Evolutionary conservation across 73 alveolate genomes (phyloP), one percentile per base, ranked within the genome.

Genomic region (Paramecium octaurelia): DNA sequence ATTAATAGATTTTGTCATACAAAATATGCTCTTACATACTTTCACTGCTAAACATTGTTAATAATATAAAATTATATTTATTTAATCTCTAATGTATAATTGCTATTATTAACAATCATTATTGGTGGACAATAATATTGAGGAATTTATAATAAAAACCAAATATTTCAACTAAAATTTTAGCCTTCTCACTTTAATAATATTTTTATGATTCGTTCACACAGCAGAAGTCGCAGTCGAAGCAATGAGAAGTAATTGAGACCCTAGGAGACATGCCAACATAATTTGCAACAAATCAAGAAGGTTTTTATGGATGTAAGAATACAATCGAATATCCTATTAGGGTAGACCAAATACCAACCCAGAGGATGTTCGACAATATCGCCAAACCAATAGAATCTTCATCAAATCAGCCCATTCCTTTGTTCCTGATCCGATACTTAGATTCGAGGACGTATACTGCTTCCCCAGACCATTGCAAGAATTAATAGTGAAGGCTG

Each of bases 401-500:
- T 44, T 48, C 44, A 48, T 80, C 7, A 40, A 42, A 23, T 80
- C 91, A 38, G 0, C 48, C 24, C 91, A 80, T 48, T 4, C 70
- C 24, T 23, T 24, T 44, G 91, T 80, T 40, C 91, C 91, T 10
- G 88, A 83, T 31, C 83, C 92, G 1, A 50, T 92, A 48, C n/a
- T 58, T 29, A 60, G 44, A 29, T 92, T 92, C 89, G 84, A 86
- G 24, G 94, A 92, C 35, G 44, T 46, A 5, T 92, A 84, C 27
- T 58, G 92, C 27, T 92, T 92, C 16, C 96, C 94, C 8, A 76
- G 42, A 29, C 31, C 88, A 14, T 34, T 83, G 8, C 20, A 35
- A 23, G 87, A 88, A 18, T 93, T 85, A 38, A 54, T 94, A n/a
- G 35, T 21, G 5, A 71, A 69, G 73, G 92, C 88, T 35, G 96